phyloP scores from a whole-genome alignment of 139 green algal genomes.

The Coccomyxa sp. region DNA sequence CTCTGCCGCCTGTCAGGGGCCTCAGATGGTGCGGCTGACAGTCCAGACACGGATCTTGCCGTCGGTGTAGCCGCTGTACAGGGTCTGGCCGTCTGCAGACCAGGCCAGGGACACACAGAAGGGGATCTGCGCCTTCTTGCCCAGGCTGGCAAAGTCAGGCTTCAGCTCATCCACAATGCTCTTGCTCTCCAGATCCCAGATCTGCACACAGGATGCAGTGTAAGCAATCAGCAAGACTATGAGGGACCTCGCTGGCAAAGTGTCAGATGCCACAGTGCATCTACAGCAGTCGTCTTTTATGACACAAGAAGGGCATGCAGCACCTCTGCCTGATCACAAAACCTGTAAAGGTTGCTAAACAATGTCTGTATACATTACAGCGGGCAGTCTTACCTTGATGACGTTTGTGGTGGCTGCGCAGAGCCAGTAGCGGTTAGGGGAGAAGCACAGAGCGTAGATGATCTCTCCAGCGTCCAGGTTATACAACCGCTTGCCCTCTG shows the following conservation, averaged over 20 bases:
- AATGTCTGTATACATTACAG: background rate
- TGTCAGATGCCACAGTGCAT: too few relatives aligned
- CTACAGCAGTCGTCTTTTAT: too few relatives aligned
- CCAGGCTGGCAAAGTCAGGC: constrained; percentile 35
- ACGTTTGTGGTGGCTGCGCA: constrained; percentile 88
- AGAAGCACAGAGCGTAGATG: constrained; percentile 98
- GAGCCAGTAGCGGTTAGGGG: constrained; percentile 99
- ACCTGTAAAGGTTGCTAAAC: background rate
- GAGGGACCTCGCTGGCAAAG: background rate
- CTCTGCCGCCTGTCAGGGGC: too few relatives aligned
- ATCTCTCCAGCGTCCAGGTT: constrained; percentile 94
- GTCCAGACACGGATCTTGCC: constrained; percentile 73
- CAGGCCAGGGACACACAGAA: constrained; percentile 96
- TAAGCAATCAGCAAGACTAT: background rate
- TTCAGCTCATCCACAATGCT: constrained; percentile 88
- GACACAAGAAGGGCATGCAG: background rate
- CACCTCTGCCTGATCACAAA: background rate
- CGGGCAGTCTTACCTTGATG: constrained; percentile 67
- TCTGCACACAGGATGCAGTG: constrained; percentile 45
- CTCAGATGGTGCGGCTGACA: constrained; percentile 55
- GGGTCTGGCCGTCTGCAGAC: constrained; percentile 92
- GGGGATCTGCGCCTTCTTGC: constrained; percentile 47
- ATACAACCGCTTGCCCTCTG: constrained; percentile 99
- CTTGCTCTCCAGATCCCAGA: constrained; percentile 99
- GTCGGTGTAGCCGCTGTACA: constrained; percentile 92